These are phyloP conservation scores for Lentinula raphanica DNA, from an alignment of 768 basidiomycete genomes.

Conservation along the genomic window DNA sequence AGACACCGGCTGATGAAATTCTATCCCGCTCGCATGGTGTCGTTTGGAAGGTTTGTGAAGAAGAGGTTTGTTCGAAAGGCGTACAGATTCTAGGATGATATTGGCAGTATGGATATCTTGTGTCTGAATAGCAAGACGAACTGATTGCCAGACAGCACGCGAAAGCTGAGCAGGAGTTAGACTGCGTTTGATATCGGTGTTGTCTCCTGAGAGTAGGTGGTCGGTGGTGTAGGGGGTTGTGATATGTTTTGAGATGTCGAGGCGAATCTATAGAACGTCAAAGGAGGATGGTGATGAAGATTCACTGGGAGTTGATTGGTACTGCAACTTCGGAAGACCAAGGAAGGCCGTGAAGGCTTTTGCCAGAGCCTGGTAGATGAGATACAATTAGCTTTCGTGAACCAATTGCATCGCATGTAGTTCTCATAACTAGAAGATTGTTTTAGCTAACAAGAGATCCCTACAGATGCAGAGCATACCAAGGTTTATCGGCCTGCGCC, in stretches of 20 bases:
- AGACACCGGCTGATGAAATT: constrained; percentile 47
- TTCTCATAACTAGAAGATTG: neutral
- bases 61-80: constrained; percentile 6
- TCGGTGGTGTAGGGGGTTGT: neutral
- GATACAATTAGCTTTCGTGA: constrained; percentile 7
- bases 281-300: neutral
- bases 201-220: neutral
- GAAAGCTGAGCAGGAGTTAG: constrained; percentile 1
- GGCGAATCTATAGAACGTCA: neutral
- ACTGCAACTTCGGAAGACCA: neutral
- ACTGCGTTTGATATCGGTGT: neutral
- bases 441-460: neutral
- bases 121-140: neutral
- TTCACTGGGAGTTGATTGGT: neutral
- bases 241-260: neutral
- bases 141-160: neutral
- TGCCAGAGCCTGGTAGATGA: neutral
- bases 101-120: constrained; percentile 1
- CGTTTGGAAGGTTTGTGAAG: neutral
- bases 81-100: constrained; percentile 2
- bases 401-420: constrained; percentile 11
- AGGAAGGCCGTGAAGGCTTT: neutral
- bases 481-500: neutral
- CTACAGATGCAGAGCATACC: neutral
- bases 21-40: constrained; percentile 22